Percentiles rank a stretch among this genome's conserved stretches.
These are phyloP conservation scores for Daldinia sp. DNA, from an alignment of 2,329 filamentous ascomycete genomes.

Conservation along the genomic window DNA sequence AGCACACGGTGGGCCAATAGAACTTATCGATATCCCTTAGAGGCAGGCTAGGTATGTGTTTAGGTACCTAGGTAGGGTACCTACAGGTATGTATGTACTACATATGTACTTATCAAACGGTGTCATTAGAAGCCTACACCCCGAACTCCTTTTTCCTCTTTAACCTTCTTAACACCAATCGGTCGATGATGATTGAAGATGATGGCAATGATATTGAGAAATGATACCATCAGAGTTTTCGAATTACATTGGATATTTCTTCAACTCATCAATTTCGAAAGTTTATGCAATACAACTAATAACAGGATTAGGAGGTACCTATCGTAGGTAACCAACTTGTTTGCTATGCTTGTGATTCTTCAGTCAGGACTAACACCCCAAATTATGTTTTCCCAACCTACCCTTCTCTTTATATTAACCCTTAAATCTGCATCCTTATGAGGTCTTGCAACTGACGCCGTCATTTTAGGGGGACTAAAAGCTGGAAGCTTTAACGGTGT, in stretches of 20 bases:
- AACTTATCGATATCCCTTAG: not conserved
- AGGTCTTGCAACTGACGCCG: constrained; percentile 1
- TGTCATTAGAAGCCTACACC: not conserved
- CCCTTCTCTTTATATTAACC: not conserved
- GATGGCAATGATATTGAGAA: not conserved
- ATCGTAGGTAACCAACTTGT: not conserved
- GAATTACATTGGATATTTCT: not conserved
- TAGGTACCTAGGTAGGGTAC: too few relatives aligned
- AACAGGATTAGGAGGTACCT: too few relatives aligned
- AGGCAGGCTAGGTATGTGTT: too few relatives aligned
- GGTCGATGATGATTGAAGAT: not conserved
- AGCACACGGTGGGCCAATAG: not conserved
- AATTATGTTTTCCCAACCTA: not conserved
- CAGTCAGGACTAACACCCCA: not conserved
- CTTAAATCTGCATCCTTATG: not conserved
- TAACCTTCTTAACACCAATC: too few relatives aligned
- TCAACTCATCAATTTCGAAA: not conserved
- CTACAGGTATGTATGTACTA: too few relatives aligned
- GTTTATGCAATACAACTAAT: too few relatives aligned
- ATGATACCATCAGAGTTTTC: not conserved
- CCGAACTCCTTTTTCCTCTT: not conserved
- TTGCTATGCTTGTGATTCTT: not conserved
- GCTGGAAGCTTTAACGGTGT: not conserved
- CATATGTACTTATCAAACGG: too few relatives aligned
- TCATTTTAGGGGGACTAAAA: constrained; percentile 3